Percentiles rank a stretch among this genome's conserved stretches.
Evolutionary conservation across 345 rosid species (phyloP).

Genomic region (Citrus reticulata): DNA sequence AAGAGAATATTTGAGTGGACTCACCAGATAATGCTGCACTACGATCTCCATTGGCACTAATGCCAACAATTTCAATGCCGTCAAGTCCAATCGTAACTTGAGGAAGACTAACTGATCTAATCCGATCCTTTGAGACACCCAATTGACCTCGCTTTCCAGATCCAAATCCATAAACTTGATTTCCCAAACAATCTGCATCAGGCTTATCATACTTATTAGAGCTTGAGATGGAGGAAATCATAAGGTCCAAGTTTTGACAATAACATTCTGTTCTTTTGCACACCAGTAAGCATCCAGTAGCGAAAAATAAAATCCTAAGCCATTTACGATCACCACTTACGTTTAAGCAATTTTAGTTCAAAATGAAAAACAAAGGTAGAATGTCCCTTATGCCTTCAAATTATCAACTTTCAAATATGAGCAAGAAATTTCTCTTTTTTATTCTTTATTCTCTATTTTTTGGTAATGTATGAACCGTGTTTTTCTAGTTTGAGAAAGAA

Average conservation of each 20-base stretch:
- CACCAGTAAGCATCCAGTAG: not conserved
- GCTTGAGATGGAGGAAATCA: not conserved
- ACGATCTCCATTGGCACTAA: slow-evolving; percentile 82
- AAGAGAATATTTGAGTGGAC: not conserved
- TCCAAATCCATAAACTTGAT: slow-evolving; percentile 74
- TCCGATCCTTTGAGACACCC: slow-evolving; percentile 43
- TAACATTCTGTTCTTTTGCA: not conserved
- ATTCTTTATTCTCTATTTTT: no score
- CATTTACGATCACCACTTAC: not conserved
- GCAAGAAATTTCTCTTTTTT: not conserved
- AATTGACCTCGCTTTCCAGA: slow-evolving; percentile 87
- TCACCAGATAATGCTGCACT: slow-evolving; percentile 77
- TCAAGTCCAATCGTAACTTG: slow-evolving; percentile 48
- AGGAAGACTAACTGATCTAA: slow-evolving; percentile 53
- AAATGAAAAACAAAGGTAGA: not conserved
- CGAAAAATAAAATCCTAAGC: not conserved
- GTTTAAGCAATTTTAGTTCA: not conserved
- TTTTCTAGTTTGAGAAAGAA: not conserved
- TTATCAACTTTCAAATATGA: not conserved
- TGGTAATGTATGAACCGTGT: not conserved
- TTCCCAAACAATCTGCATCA: slow-evolving; percentile 29
- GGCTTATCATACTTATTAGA: slow-evolving; percentile 2
- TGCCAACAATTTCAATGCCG: slow-evolving; percentile 38
- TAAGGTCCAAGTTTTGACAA: not conserved
- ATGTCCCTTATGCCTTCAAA: not conserved